A percentile compares a stretch with the other conserved stretches of the same genome.
These are phyloP conservation scores for Starmerella kuoi DNA, from an alignment of 805 yeast species.

Conservation along the genomic window DNA sequence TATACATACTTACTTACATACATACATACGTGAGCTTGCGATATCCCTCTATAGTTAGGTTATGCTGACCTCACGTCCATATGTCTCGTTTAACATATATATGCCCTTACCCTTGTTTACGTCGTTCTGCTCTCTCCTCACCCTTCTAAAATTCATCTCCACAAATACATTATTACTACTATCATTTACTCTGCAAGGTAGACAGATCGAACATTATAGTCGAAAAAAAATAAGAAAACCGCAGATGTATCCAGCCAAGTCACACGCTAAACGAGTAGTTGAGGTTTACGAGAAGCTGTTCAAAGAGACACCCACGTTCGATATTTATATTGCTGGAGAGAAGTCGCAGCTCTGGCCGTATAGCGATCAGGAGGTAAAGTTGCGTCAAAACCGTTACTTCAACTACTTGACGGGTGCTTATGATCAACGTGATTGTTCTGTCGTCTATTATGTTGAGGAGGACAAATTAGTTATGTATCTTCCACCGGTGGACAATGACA, in stretches of 20 bases:
- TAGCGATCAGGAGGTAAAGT: slow-evolving; percentile 64
- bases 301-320: slow-evolving; percentile 28
- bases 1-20: too few species aligned
- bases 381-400: slow-evolving; percentile 86
- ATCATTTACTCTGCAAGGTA: too few species aligned
- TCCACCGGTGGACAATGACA: slow-evolving; percentile 77
- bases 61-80: too few species aligned
- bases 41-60: too few species aligned
- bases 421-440: slow-evolving; percentile 62
- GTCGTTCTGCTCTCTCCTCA: too few species aligned
- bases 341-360: slow-evolving; percentile 46
- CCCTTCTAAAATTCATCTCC: too few species aligned
- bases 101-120: too few species aligned
- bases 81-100: too few species aligned
- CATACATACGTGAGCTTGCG: too few species aligned
- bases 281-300: slow-evolving; percentile 29
- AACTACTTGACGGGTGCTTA: slow-evolving; percentile 68
- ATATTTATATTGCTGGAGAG: slow-evolving; percentile 29
- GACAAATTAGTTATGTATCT: slow-evolving; percentile 60
- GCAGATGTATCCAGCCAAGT: slow-evolving; percentile 74
- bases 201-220: too few species aligned
- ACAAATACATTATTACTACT: too few species aligned
- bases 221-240: too few species aligned
- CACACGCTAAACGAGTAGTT: slow-evolving; percentile 41
- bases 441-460: slow-evolving; percentile 41